Conservation (phyloP, 2,329 filamentous ascomycete genomes). For the Sporothrix globosa region DNA sequence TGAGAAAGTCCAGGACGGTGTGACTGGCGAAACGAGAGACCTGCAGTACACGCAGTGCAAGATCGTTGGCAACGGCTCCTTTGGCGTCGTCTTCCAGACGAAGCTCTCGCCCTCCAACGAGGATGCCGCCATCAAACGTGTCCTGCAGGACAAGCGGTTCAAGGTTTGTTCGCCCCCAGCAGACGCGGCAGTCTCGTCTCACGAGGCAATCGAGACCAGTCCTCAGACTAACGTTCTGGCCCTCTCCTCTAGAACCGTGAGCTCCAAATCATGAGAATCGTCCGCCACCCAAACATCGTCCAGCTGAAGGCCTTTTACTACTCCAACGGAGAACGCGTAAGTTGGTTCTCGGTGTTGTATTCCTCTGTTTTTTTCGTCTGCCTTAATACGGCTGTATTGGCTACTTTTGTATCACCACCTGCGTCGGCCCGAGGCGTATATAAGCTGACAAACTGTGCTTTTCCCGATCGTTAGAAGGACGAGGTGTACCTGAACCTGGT, state of each 20-base stretch:
- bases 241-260: constrained; percentile 77
- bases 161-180: constrained; percentile 65
- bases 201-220: neutral
- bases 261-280: constrained; percentile 99
- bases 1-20: constrained; percentile 97
- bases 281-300: constrained; percentile 97
- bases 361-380: neutral
- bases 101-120: constrained; percentile 97
- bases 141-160: constrained; percentile 98
- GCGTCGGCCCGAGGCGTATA: neutral
- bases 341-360: constrained; percentile 35
- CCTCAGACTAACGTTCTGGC: neutral
- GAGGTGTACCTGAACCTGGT: constrained; percentile 99
- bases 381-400: neutral
- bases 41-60: constrained; percentile 99
- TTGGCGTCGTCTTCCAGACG: constrained; percentile 98
- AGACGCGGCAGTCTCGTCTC: neutral
- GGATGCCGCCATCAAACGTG: constrained; percentile 98
- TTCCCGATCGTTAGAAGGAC: constrained; percentile 69
- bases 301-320: constrained; percentile 99
- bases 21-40: constrained; percentile 94
- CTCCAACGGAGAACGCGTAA: constrained; percentile 95
- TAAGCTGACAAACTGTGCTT: constrained; percentile 31
- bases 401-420: neutral
- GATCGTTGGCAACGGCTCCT: constrained; percentile 98